A percentile compares a stretch with the other conserved stretches of the same genome.
phyloP scores from a whole-genome alignment of 73 alveolate genomes.

The Tetrahymena elliotti region DNA sequence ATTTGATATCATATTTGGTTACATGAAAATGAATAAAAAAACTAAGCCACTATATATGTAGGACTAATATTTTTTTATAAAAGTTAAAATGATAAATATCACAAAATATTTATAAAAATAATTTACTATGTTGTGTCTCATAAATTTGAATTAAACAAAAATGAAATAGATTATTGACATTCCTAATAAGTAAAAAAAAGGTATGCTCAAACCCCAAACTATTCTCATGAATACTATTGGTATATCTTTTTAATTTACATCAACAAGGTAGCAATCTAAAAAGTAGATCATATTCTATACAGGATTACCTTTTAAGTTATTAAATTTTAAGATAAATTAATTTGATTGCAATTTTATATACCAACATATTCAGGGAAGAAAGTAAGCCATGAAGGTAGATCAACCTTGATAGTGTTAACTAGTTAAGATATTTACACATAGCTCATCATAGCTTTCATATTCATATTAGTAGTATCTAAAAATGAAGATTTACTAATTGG shows the following conservation, averaged over 20 bases:
- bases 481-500: background rate
- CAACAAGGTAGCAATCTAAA: constrained; percentile 2
- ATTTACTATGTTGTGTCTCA: background rate
- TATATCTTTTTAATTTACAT: background rate
- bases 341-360: background rate
- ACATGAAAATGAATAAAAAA: background rate
- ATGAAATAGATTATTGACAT: background rate
- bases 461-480: background rate
- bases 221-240: background rate
- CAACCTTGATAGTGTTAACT: background rate
- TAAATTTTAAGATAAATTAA: too few species aligned
- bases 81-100: too few species aligned
- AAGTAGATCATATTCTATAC: constrained; percentile 5
- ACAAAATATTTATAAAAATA: too few species aligned
- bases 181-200: background rate
- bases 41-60: background rate
- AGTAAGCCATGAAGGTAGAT: background rate
- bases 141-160: background rate
- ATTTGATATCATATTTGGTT: background rate
- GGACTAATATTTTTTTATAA: background rate
- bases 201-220: constrained; percentile 18
- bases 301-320: too few species aligned
- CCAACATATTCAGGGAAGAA: background rate
- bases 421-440: background rate
- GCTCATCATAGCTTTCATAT: background rate